Conservation (phyloP, 2,329 filamentous ascomycete genomes). For the Xylariales sp. region DNA sequence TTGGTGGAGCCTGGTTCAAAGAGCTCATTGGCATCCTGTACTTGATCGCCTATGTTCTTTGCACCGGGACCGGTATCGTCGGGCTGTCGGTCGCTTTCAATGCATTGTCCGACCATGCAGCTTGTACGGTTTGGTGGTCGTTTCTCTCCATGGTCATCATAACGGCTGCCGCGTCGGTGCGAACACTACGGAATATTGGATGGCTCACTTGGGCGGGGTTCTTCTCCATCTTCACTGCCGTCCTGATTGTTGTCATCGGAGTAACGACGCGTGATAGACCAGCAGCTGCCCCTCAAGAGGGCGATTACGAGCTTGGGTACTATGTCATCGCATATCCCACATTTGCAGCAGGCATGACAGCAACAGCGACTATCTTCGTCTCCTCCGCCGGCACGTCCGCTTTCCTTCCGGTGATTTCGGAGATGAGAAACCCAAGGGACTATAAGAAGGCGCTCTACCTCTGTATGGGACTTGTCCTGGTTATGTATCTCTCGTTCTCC, state of each 20-base stretch:
- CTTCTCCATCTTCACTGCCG: conserved; percentile 49
- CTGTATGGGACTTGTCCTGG: conserved; percentile 26
- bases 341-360: conserved; percentile 54
- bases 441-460: conserved; percentile 54
- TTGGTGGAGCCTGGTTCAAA: conserved; percentile 46
- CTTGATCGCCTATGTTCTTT: conserved; percentile 53
- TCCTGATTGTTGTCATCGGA: conserved; percentile 52
- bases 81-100: conserved; percentile 56
- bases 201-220: conserved; percentile 60
- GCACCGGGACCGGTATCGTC: conserved; percentile 52
- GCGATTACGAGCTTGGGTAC: conserved; percentile 54
- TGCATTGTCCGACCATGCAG: conserved; percentile 51
- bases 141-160: conserved; percentile 45
- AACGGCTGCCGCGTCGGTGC: conserved; percentile 40
- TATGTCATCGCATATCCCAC: conserved; percentile 47
- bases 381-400: conserved; percentile 54
- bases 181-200: conserved; percentile 56
- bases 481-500: conserved; percentile 51
- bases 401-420: conserved; percentile 59
- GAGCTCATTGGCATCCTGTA: conserved; percentile 53
- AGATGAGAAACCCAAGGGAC: conserved; percentile 55
- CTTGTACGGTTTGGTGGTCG: conserved; percentile 55
- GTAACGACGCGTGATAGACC: conserved; percentile 52
- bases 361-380: conserved; percentile 53
- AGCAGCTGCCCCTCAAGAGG: conserved; percentile 53